Conservation (phyloP, 2,329 filamentous ascomycete species). For the Sporothrix variecibatus region DNA sequence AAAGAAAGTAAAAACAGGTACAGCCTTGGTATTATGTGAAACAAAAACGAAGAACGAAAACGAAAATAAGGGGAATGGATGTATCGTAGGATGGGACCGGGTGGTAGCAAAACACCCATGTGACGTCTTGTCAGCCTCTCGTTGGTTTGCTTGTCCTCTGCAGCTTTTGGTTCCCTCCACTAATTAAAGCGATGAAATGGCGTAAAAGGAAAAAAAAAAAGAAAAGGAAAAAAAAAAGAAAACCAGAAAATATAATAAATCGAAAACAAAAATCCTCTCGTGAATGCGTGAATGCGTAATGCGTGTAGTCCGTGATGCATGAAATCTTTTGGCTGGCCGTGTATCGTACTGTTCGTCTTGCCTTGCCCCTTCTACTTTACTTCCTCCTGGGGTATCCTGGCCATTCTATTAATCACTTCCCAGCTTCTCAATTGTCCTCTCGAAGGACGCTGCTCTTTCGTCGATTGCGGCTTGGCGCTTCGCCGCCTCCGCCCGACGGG, state of each 20-base stretch:
- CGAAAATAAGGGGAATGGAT: neutral
- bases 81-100: neutral
- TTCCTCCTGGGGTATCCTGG: neutral
- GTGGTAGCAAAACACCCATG: neutral
- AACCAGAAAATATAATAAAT: neutral
- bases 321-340: neutral
- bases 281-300: conserved; percentile 15
- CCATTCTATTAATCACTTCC: neutral
- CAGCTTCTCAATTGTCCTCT: neutral
- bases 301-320: neutral
- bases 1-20: neutral
- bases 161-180: neutral
- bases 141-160: neutral
- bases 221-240: neutral
- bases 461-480: neutral
- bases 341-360: neutral
- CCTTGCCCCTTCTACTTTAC: neutral
- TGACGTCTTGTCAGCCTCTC: neutral
- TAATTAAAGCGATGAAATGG: neutral
- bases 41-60: no score
- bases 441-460: conserved; percentile 18
- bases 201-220: neutral
- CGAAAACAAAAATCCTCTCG: neutral
- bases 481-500: conserved; percentile 36
- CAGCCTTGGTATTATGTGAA: neutral